Conservation (phyloP, 139 green algal genomes). For the Edaphochlamys debaryana region DNA sequence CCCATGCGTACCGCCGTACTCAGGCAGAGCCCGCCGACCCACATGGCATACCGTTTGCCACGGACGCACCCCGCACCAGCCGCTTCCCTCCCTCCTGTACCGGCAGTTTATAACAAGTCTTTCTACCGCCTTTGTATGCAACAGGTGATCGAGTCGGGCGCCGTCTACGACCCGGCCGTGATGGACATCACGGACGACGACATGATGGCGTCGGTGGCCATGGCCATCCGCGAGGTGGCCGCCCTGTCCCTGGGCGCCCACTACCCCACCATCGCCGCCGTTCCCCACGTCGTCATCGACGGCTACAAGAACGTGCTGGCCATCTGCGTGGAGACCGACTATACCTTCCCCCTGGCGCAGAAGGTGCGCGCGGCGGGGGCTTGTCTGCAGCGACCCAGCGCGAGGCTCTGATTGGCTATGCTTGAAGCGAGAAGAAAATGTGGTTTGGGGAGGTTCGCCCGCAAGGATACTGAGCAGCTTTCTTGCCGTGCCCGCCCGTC, state of each 20-base stretch:
- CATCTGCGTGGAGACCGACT: slow-evolving; percentile 92
- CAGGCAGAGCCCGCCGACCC: too few species aligned
- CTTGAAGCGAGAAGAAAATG: too few species aligned
- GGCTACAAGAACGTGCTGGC: slow-evolving; percentile 99
- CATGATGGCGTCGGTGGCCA: slow-evolving; percentile 71
- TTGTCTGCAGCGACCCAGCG: background rate
- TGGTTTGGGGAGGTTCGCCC: too few species aligned
- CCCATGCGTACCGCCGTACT: too few species aligned
- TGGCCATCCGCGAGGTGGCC: slow-evolving; percentile 87
- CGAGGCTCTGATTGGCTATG: background rate
- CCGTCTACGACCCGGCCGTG: slow-evolving; percentile 88
- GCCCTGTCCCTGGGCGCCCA: slow-evolving; percentile 84
- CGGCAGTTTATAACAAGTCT: too few species aligned
- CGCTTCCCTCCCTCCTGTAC: too few species aligned
- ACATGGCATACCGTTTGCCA: too few species aligned
- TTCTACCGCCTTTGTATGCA: too few species aligned
- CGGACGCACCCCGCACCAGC: too few species aligned
- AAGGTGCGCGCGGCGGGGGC: slow-evolving; percentile 66
- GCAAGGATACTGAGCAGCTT: background rate
- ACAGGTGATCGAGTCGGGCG: slow-evolving; percentile 91
- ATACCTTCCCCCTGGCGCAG: slow-evolving; percentile 93
- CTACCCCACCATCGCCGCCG: slow-evolving; percentile 91
- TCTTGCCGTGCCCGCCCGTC: background rate
- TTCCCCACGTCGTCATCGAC: slow-evolving; percentile 96
- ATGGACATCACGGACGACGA: slow-evolving; percentile 97